Conservation (phyloP, 1,284 basidiomycete genomes). For the Ceratobasidium theobromae region DNA sequence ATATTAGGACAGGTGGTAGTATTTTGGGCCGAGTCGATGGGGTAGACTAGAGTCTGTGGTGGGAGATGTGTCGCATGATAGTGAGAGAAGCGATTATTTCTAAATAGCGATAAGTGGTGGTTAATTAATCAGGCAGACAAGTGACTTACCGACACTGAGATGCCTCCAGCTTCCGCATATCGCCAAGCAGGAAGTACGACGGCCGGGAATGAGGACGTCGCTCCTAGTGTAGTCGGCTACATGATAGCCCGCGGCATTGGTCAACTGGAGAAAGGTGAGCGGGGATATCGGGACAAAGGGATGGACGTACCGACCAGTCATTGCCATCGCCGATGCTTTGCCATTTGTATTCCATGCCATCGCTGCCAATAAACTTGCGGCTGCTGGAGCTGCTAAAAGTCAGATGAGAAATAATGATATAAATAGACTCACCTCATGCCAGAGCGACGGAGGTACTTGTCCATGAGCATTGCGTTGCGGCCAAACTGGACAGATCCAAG, state of each 20-base stretch:
- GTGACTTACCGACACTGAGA: conserved; percentile 11
- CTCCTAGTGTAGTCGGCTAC: conserved; percentile 21
- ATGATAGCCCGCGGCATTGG: conserved; percentile 27
- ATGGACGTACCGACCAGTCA: conserved; percentile 26
- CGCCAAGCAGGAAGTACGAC: conserved; percentile 12
- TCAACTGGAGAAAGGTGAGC: conserved; percentile 12
- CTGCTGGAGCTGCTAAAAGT: conserved; percentile 9
- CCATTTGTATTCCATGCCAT: conserved; percentile 31
- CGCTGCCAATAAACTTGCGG: conserved; percentile 27
- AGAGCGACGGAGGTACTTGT: conserved; percentile 26
- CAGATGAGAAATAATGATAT: not conserved
- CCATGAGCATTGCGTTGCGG: conserved; percentile 26
- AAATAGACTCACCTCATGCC: conserved; percentile 5
- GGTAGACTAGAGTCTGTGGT: conserved; percentile 17
- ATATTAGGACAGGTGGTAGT: not conserved
- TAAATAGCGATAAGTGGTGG: not conserved
- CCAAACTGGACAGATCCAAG: conserved; percentile 24
- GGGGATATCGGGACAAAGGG: not conserved
- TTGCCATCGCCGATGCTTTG: conserved; percentile 7
- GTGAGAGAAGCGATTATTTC: conserved; percentile 29
- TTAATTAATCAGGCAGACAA: not conserved
- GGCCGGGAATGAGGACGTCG: conserved; percentile 26
- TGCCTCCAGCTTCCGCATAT: conserved; percentile 25
- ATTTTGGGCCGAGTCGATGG: not conserved
- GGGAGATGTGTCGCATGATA: conserved; percentile 25